These are phyloP conservation scores for Paramecium caudatum DNA, from an alignment of 73 alveolate genomes.

Conservation along the genomic window DNA sequence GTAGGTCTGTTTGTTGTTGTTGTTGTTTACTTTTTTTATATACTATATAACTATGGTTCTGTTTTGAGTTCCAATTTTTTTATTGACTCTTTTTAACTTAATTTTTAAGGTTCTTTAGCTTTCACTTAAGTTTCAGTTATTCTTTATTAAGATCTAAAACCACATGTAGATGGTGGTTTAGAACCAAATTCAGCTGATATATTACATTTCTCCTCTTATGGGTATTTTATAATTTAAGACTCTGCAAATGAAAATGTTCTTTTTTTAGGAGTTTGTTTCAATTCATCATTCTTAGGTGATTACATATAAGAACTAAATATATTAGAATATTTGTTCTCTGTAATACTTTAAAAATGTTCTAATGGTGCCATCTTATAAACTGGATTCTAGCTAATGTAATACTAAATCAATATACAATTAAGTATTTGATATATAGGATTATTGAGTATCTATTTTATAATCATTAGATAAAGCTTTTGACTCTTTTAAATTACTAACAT, in stretches of 20 bases:
- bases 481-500: constrained; percentile 40
- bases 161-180: neutral
- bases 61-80: neutral
- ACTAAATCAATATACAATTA: constrained; percentile 39
- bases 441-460: neutral
- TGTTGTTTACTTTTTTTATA: neutral
- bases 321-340: constrained; percentile 8
- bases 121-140: too few species aligned
- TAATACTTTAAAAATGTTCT: neutral
- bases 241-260: constrained; percentile 46
- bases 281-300: neutral
- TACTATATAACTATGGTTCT: neutral
- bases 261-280: constrained; percentile 9
- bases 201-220: neutral
- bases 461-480: constrained; percentile 15
- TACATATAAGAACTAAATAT: constrained; percentile 46
- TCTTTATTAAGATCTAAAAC: neutral
- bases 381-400: constrained; percentile 48
- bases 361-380: constrained; percentile 20
- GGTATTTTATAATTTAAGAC: neutral
- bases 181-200: constrained; percentile 51
- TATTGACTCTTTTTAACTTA: neutral
- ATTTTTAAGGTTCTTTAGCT: too few species aligned
- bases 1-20: neutral
- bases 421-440: neutral